These are phyloP conservation scores for Pleurostoma richardsiae DNA, from an alignment of 2,329 filamentous ascomycete species.

Conservation along the genomic window DNA sequence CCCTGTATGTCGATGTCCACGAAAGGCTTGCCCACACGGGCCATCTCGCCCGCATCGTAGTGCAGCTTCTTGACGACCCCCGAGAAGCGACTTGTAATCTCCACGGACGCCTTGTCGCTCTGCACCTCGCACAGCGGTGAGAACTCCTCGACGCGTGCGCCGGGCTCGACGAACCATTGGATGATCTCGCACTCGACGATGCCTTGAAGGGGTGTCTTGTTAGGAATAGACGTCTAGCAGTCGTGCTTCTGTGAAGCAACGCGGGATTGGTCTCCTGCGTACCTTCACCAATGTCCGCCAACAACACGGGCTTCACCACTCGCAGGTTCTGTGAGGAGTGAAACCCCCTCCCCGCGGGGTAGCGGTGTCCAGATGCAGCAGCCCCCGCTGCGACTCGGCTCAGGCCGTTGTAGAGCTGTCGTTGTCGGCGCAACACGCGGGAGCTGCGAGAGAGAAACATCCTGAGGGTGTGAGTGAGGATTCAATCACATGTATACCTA, in stretches of 20 bases:
- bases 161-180: conserved; percentile 98
- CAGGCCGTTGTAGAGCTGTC: conserved; percentile 37
- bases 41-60: conserved; percentile 95
- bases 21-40: conserved; percentile 88
- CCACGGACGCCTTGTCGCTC: conserved; percentile 85
- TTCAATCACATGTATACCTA: neutral
- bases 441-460: conserved; percentile 55
- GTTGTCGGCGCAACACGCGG: conserved; percentile 45
- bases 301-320: conserved; percentile 71
- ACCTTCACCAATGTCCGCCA: conserved; percentile 87
- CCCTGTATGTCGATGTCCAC: conserved; percentile 93
- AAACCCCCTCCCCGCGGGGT: conserved; percentile 36
- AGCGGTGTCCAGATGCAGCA: conserved; percentile 2
- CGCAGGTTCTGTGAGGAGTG: conserved; percentile 43
- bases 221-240: conserved; percentile 7
- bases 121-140: conserved; percentile 97
- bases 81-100: conserved; percentile 94
- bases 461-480: conserved; percentile 6
- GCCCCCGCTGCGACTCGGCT: conserved; percentile 20
- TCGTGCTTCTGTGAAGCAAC: neutral
- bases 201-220: conserved; percentile 45
- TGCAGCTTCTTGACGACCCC: conserved; percentile 95
- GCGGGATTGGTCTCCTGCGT: conserved; percentile 12
- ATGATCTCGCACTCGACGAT: conserved; percentile 99
- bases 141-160: conserved; percentile 94